These are phyloP conservation scores for Aspergillus steynii DNA, from an alignment of 495 filamentous ascomycete genomes.

Conservation along the genomic window DNA sequence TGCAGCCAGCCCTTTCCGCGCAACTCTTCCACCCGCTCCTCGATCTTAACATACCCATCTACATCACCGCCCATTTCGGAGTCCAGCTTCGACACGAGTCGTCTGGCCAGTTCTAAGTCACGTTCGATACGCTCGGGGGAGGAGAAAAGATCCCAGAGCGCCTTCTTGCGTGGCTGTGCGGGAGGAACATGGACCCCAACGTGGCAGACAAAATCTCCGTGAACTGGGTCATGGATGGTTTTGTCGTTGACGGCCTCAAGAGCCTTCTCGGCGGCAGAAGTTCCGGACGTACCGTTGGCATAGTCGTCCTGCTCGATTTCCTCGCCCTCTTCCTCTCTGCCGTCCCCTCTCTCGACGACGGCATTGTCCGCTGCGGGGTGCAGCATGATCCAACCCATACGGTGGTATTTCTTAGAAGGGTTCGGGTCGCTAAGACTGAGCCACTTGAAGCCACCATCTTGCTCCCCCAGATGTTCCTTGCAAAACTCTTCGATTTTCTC, in stretches of 20 bases:
- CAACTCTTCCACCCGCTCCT: conserved; percentile 81
- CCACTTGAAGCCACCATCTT: conserved; percentile 86
- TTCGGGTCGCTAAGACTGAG: conserved; percentile 94
- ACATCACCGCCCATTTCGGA: conserved; percentile 65
- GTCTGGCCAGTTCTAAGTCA: conserved; percentile 75
- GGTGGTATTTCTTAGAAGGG: conserved; percentile 92
- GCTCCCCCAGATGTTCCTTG: conserved; percentile 85
- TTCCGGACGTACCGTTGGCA: conserved; percentile 23
- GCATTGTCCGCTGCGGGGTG: conserved; percentile 69
- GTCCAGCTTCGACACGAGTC: conserved; percentile 78
- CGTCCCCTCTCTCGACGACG: conserved; percentile 57
- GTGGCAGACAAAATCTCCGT: conserved; percentile 95
- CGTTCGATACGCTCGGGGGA: conserved; percentile 83
- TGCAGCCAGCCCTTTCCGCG: conserved; percentile 72
- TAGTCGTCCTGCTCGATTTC: conserved; percentile 48
- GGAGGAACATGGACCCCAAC: conserved; percentile 94
- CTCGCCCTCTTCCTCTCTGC: conserved; percentile 62
- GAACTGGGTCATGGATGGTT: conserved; percentile 87
- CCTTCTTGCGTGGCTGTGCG: conserved; percentile 85
- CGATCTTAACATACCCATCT: conserved; percentile 75
- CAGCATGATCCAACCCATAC: conserved; percentile 98
- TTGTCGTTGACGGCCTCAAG: conserved; percentile 93
- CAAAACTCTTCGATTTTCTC: conserved; percentile 89
- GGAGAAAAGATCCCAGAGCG: conserved; percentile 94
- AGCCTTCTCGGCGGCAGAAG: conserved; percentile 73